phyloP scores from a whole-genome alignment of 2,329 filamentous ascomycete genomes.

The Calonectria pauciramosa region DNA sequence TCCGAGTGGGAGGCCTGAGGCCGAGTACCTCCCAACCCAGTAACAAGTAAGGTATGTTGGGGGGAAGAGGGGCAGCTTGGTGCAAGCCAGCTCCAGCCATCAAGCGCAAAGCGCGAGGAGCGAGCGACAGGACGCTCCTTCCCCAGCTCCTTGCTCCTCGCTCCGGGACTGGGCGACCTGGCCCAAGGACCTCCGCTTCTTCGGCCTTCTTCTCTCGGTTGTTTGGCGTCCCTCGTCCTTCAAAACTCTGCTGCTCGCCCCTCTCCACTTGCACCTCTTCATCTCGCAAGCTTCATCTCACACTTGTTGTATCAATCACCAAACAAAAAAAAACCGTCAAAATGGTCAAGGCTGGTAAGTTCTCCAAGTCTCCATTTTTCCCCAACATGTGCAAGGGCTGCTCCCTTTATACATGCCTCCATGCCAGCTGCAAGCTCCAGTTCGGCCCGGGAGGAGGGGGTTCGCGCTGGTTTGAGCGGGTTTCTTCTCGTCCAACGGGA shows the following conservation, averaged over 20 bases:
- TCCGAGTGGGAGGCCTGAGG: constrained; percentile 1
- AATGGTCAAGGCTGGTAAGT: constrained; percentile 98
- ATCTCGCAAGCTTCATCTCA: constrained; percentile 36
- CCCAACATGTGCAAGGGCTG: constrained; percentile 29
- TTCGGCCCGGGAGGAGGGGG: constrained; percentile 32
- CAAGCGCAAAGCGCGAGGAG: constrained; percentile 17
- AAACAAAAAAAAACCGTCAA: constrained; percentile 69
- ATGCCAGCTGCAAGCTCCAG: constrained; percentile 31
- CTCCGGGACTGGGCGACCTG: constrained; percentile 35
- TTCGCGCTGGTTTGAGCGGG: constrained; percentile 72
- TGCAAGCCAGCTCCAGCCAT: constrained; percentile 12
- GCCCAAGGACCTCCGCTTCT: constrained; percentile 36
- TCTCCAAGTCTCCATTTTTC: constrained; percentile 15
- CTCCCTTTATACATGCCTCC: constrained; percentile 45
- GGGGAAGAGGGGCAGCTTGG: constrained; percentile 7
- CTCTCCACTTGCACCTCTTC: constrained; percentile 42
- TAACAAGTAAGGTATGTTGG: background rate
- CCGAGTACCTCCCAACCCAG: background rate
- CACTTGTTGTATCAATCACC: constrained; percentile 28
- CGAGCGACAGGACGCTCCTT: constrained; percentile 14
- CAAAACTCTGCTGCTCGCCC: constrained; percentile 43
- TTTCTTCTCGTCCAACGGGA: constrained; percentile 56
- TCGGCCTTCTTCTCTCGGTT: constrained; percentile 10
- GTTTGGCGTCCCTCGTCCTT: constrained; percentile 29
- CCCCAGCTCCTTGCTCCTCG: constrained; percentile 5